Conservation (phyloP, 441 rosid species). For the Pelargonium cotyledonis region DNA sequence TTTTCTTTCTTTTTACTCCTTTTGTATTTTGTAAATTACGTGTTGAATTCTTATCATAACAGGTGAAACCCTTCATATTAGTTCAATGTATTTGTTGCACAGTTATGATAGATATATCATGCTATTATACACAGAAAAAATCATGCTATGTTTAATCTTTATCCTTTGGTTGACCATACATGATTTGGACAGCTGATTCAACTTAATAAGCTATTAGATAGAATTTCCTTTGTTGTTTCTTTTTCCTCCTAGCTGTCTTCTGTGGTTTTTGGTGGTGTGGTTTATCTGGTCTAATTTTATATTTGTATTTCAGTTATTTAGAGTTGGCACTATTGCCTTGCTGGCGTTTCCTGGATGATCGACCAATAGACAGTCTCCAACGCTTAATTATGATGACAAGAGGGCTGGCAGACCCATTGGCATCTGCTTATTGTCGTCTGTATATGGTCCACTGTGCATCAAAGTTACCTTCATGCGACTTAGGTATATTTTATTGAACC, state of each 20-base stretch:
- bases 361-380: slow-evolving; percentile 47
- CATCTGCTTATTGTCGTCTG: slow-evolving; percentile 72
- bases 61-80: not conserved
- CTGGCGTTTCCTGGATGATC: slow-evolving; percentile 66
- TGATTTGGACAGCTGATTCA: not conserved
- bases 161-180: not conserved
- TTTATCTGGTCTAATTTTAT: slow-evolving; percentile 3
- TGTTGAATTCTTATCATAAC: not conserved
- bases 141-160: not conserved
- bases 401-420: slow-evolving; percentile 84
- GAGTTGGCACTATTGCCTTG: slow-evolving; percentile 87
- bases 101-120: not conserved
- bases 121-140: not conserved
- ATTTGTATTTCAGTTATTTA: slow-evolving; percentile 51
- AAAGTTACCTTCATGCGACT: slow-evolving; percentile 45
- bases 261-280: not conserved
- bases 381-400: slow-evolving; percentile 76
- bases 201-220: not conserved
- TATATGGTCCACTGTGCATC: slow-evolving; percentile 70
- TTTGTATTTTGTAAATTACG: not conserved
- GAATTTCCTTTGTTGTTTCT: not conserved
- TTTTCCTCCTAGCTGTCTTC: not conserved
- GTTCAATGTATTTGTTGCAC: not conserved
- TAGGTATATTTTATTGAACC: slow-evolving; percentile 35
- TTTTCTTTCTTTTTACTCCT: slow-evolving; percentile 18